These are phyloP conservation scores for Friedmanniomyces simplex DNA, from an alignment of 495 filamentous ascomycete species.

Conservation along the genomic window DNA sequence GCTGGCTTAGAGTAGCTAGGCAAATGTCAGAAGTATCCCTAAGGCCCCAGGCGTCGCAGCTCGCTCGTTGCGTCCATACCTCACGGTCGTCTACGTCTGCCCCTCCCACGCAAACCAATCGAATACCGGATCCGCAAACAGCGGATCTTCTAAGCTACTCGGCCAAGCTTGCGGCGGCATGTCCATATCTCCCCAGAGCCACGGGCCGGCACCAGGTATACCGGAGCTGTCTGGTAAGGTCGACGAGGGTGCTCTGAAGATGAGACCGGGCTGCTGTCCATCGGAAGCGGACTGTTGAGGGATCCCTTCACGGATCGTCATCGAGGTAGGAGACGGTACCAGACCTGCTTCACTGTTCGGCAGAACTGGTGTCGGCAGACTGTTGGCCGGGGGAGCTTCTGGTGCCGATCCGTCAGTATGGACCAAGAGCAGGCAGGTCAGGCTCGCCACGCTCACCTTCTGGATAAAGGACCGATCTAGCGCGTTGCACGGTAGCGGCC, in stretches of 20 bases:
- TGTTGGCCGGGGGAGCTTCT: too few species aligned
- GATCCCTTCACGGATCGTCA: too few species aligned
- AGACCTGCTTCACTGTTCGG: background rate
- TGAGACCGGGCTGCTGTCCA: too few species aligned
- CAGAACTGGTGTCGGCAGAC: background rate
- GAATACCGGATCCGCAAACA: conserved; percentile 1
- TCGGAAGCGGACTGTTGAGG: too few species aligned
- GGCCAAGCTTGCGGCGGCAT: background rate
- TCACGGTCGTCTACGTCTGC: background rate
- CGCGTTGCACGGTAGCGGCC: background rate
- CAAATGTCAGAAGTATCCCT: background rate
- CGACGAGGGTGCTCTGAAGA: too few species aligned
- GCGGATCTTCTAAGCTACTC: background rate
- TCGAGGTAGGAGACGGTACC: background rate
- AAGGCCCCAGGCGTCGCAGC: background rate
- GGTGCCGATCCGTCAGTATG: background rate
- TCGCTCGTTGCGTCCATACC: background rate
- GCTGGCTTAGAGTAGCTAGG: background rate
- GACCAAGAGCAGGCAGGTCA: background rate
- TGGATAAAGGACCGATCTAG: background rate
- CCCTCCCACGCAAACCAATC: conserved; percentile 9
- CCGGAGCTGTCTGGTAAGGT: background rate
- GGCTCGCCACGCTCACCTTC: background rate
- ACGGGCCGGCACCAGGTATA: background rate
- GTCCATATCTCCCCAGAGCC: background rate